phyloP scores from a whole-genome alignment of 1,284 basidiomycete species.

The Sporisorium reilianum region DNA sequence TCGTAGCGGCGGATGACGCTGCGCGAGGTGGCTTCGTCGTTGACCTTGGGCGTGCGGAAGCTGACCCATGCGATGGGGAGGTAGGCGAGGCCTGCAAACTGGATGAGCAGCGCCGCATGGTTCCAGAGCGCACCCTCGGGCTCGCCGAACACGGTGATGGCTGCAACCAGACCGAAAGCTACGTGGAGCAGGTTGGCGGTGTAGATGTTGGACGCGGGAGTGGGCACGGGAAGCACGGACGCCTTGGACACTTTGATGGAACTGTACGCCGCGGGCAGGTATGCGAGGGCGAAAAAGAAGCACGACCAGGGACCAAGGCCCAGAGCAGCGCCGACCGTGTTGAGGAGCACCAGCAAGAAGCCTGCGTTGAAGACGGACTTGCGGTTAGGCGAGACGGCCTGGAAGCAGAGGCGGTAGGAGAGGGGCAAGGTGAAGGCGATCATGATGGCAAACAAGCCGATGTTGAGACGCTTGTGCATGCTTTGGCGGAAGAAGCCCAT shows the following conservation, averaged over 20 bases:
- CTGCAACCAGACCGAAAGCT: conserved; percentile 14
- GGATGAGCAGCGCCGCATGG: conserved; percentile 30
- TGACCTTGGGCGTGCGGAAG: conserved; percentile 46
- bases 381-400: conserved; percentile 51
- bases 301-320: conserved; percentile 42
- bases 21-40: conserved; percentile 34
- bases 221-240: conserved; percentile 41
- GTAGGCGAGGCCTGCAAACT: conserved; percentile 37
- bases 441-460: conserved; percentile 44
- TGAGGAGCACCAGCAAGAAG: conserved; percentile 33
- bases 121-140: conserved; percentile 22
- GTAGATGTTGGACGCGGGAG: conserved; percentile 45
- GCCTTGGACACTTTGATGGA: conserved; percentile 38
- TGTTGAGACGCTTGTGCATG: conserved; percentile 38
- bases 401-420: conserved; percentile 45
- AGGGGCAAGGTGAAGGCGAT: conserved; percentile 28
- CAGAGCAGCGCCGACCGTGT: conserved; percentile 30
- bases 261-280: conserved; percentile 35
- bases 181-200: conserved; percentile 38
- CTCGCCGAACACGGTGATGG: conserved; percentile 25
- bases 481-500: conserved; percentile 40
- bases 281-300: conserved; percentile 31
- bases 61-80: conserved; percentile 38
- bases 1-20: conserved; percentile 38
- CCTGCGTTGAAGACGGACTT: conserved; percentile 40